Percentiles rank a stretch among this genome's conserved stretches.
These are phyloP conservation scores for Prunus kanzakura DNA, from an alignment of 306 rosid genomes.

Conservation along the genomic window DNA sequence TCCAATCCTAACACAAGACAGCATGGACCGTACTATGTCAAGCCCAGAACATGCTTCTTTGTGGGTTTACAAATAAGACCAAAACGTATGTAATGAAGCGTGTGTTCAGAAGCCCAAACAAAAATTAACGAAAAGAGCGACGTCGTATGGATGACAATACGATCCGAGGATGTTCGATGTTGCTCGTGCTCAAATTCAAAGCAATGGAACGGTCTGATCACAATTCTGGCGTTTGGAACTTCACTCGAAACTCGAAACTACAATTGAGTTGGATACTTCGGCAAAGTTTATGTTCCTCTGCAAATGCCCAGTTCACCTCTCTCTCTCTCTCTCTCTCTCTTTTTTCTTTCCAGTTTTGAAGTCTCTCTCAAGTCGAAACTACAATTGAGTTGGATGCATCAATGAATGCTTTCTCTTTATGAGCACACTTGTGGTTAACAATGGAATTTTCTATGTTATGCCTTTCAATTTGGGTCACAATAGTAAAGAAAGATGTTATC, in stretches of 20 bases:
- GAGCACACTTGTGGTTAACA: not conserved
- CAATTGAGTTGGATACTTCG: not conserved
- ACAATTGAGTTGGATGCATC: no score
- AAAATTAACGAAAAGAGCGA: not conserved
- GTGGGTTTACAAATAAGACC: no score
- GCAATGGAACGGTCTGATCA: not conserved
- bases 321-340: no score
- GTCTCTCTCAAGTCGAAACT: not conserved
- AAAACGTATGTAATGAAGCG: no score
- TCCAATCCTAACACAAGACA: not conserved
- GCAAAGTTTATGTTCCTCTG: not conserved
- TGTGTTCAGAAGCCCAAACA: not conserved
- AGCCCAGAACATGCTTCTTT: not conserved
- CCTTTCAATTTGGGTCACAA: not conserved
- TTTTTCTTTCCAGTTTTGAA: not conserved
- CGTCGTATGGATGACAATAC: not conserved
- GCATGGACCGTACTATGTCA: no score
- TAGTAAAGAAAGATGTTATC: not conserved
- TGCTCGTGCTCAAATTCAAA: not conserved
- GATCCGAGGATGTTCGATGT: no score
- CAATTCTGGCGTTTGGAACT: not conserved
- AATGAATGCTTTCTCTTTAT: not conserved
- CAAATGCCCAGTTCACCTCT: not conserved
- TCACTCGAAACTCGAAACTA: not conserved
- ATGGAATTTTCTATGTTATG: not conserved